Evolutionary conservation across 768 basidiomycete species (phyloP), one percentile per base, ranked within the genome.

Genomic region (Pulveroboletus sp.): DNA sequence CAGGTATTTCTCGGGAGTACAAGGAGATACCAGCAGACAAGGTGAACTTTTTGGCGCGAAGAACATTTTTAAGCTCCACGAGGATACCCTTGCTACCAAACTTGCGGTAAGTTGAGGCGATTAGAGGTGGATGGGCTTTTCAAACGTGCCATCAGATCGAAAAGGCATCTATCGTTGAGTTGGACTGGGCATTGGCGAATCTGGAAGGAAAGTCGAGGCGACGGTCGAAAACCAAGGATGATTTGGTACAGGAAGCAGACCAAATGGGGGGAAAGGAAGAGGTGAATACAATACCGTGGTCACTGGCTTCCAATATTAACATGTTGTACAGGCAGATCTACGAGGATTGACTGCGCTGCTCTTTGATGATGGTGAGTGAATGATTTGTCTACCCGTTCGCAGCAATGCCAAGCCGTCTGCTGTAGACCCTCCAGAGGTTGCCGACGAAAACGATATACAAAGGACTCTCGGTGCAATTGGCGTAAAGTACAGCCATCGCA

Each of bases 41-140:
- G 92, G 90, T 25, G 91, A 94, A 59, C 75, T 94, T 2, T 94
- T 90, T 57, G 92, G 92, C 4, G 72, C 87, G 40, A 81, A 84
- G 61, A 94, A 94, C 57, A 89, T 94, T 31, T 93, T 94, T 69
- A 80, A 74, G 54, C 72, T 93, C 24, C 82, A 88, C 52, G 87
- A 89, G 59, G 72, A 75, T 50, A 81, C 75, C 14, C 70, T 85
- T 9, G 78, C 85, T 32, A 92, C 88, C 0, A 89, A 91, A 66
- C 75, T 78, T 65, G 77, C 82, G 50, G 90, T 90, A 70, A 49
- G 79, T 64, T 17, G 12, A 6, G 11, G 17, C 7, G 29, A 23
- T 29, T 12, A 24, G 14, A 35, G 21, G 10, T 2, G 3, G 21
- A 34, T 27, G 5, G 14, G 29, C 16, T 50, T 17, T 17, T n/a